These are phyloP conservation scores for Sugiyamaella americana DNA, from an alignment of 805 yeast species.

Conservation along the genomic window DNA sequence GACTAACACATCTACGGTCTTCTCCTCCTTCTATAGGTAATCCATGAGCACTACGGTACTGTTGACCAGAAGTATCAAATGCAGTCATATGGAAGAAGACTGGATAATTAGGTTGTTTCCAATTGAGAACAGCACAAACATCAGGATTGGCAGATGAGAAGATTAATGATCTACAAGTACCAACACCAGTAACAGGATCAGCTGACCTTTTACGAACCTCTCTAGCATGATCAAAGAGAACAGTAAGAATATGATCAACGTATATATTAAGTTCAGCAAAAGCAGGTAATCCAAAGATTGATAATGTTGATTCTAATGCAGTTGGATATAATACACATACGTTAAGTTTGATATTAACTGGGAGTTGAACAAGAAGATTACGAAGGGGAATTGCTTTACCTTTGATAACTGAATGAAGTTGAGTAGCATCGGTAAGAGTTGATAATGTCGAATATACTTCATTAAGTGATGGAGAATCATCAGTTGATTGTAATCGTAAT, in stretches of 20 bases:
- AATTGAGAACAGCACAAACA: constrained; percentile 88
- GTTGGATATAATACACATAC: constrained; percentile 73
- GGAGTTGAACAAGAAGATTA: constrained; percentile 49
- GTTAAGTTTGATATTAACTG: constrained; percentile 57
- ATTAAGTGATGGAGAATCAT: constrained; percentile 16
- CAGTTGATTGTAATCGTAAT: constrained; percentile 5
- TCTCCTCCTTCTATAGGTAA: constrained; percentile 24
- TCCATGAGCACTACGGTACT: constrained; percentile 27
- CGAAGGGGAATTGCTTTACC: constrained; percentile 55
- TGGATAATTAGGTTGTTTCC: constrained; percentile 98
- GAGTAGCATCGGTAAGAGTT: constrained; percentile 20
- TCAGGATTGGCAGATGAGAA: constrained; percentile 82
- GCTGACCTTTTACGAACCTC: constrained; percentile 24
- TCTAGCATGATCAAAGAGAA: constrained; percentile 72
- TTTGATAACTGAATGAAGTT: constrained; percentile 41
- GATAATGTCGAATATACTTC: constrained; percentile 26
- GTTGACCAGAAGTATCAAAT: constrained; percentile 11
- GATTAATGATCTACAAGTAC: constrained; percentile 56
- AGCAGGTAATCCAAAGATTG: constrained; percentile 25
- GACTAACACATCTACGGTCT: constrained; percentile 43
- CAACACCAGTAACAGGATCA: constrained; percentile 23
- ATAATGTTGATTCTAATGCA: constrained; percentile 28
- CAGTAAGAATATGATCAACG: constrained; percentile 65
- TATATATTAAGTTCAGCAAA: constrained; percentile 58
- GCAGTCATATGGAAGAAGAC: constrained; percentile 73